Evolutionary conservation across 768 basidiomycete genomes (phyloP), one percentile per base, ranked within the genome.

Genomic region (Jaapia argillacea): DNA sequence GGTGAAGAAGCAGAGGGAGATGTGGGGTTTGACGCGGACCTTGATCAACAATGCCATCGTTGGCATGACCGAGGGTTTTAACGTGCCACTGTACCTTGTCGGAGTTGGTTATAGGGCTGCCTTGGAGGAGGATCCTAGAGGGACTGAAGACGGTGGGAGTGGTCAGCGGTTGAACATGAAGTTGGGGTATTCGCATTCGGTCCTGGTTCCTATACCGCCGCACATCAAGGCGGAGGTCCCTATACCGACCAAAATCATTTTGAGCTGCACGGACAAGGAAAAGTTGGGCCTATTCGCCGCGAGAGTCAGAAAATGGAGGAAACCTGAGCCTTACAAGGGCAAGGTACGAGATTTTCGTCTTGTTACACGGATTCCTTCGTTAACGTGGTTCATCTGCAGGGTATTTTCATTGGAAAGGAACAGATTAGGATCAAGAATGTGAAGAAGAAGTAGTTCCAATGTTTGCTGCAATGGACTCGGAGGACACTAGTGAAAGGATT

Each of bases 401-500:
- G 46, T 24, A 28, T 25, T 16, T 39, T 45, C 40, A 4, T 97
- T 42, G 92, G 88, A n/a, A 74, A 80, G 54, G 94, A 99, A 63
- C 84, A 81, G 42, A 84, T 97, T 55, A 77, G 84, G 57, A 82
- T 96, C 48, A 96, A 88, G 67, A 79, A 79, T 49, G 81, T 92
- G 46, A 93, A 91, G 72, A 97, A 94, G 77, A 96, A 96, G 70
- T 96, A 88, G 74, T 63, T n/a, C n/a, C n/a, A n/a, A n/a, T n/a
- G n/a, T n/a, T n/a, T n/a, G n/a, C n/a, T n/a, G n/a, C n/a, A n/a
- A n/a, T n/a, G n/a, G n/a, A n/a, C n/a, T n/a, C n/a, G n/a, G n/a
- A n/a, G n/a, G n/a, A n/a, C n/a, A n/a, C n/a, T n/a, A n/a, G n/a
- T n/a, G n/a, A n/a, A n/a, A n/a, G n/a, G n/a, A n/a, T n/a, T n/a